Conservation (phyloP, 1,139 yeast species). For the Suhomyces bokatorum region DNA sequence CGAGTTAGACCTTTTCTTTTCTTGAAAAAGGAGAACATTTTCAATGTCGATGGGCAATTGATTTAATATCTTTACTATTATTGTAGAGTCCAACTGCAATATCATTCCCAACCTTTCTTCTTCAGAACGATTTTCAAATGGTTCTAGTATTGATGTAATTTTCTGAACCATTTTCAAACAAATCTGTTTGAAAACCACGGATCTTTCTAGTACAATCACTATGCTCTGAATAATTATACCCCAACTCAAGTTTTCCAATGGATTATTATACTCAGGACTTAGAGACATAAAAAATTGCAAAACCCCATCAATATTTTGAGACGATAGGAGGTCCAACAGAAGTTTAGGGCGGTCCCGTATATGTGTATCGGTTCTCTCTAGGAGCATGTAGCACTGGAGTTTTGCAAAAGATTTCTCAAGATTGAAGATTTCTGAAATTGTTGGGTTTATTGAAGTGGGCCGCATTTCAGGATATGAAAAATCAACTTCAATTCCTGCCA, state of each 20-base stretch:
- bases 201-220: background rate
- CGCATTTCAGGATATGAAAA: background rate
- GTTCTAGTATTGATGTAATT: background rate
- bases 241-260: background rate
- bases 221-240: background rate
- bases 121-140: background rate
- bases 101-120: background rate
- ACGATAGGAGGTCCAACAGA: background rate
- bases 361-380: background rate
- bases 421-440: too few relatives aligned
- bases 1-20: background rate
- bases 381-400: constrained; percentile 15
- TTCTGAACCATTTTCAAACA: background rate
- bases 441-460: too few relatives aligned
- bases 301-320: background rate
- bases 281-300: background rate
- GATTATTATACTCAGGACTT: background rate
- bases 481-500: constrained; percentile 27
- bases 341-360: background rate
- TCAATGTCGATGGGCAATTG: background rate
- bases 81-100: background rate
- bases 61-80: background rate
- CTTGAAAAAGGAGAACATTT: background rate
- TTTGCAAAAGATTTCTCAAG: background rate
- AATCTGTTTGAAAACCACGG: background rate